A percentile compares a stretch with the other conserved stretches of the same genome.
Conservation (phyloP, 805 yeast species). For the Myxozyma vanderwaltii region DNA sequence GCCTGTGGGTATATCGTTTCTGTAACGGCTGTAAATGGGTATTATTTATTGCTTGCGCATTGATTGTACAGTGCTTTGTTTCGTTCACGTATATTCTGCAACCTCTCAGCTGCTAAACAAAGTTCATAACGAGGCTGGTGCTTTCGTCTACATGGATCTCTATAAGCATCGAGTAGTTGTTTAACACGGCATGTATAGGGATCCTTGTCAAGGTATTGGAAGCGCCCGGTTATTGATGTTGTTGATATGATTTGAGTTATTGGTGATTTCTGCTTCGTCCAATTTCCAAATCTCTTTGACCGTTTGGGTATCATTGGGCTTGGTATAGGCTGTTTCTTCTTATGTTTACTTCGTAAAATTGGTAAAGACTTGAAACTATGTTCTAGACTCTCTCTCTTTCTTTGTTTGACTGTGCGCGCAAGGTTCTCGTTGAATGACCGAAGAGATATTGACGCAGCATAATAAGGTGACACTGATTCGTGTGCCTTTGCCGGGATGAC, state of each 20-base stretch:
- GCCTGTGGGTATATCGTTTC: too few species aligned
- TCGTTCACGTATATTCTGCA: not conserved
- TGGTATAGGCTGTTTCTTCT: not conserved
- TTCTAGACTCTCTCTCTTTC: not conserved
- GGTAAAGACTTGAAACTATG: not conserved
- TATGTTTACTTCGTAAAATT: not conserved
- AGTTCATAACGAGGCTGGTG: constrained; percentile 18
- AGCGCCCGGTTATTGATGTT: not conserved
- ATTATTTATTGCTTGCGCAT: too few species aligned
- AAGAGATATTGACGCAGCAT: not conserved
- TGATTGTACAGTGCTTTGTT: not conserved
- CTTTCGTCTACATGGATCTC: not conserved
- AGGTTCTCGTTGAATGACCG: not conserved
- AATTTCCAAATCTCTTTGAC: constrained; percentile 9
- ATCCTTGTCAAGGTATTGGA: constrained; percentile 2
- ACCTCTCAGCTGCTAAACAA: constrained; percentile 4
- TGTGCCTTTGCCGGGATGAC: not conserved
- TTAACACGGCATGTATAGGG: constrained; percentile 17
- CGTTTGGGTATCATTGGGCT: not conserved
- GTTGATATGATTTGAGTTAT: not conserved
- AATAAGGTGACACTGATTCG: not conserved
- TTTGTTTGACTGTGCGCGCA: not conserved
- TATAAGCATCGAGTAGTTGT: constrained; percentile 17
- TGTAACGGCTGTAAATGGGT: too few species aligned
- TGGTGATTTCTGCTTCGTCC: not conserved